phyloP scores from a whole-genome alignment of 148 eudicot genomes.

The Vaccinium darrowii region DNA sequence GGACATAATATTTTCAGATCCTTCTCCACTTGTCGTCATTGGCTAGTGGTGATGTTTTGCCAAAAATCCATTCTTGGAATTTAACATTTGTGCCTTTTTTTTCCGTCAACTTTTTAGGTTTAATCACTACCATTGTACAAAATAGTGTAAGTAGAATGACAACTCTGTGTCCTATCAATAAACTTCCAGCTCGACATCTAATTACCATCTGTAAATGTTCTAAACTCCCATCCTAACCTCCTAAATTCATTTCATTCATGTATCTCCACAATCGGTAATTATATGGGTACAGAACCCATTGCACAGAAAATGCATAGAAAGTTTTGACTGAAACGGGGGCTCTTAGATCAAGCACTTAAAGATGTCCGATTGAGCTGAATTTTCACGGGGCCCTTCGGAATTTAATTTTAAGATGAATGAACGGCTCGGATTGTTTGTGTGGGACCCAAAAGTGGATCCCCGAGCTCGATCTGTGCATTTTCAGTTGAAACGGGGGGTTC shows the following conservation, averaged over 20 bases:
- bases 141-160: neutral
- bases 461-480: no score
- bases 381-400: no score
- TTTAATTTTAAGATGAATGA: no score
- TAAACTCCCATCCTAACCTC: neutral
- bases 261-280: no score
- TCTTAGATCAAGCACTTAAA: no score
- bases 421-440: no score
- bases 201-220: slow-evolving; percentile 1
- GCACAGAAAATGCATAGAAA: no score
- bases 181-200: neutral
- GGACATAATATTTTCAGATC: neutral
- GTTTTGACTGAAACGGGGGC: no score
- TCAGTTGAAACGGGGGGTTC: no score
- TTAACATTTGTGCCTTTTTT: neutral
- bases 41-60: neutral
- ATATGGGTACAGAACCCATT: no score
- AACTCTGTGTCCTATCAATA: neutral
- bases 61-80: slow-evolving; percentile 6
- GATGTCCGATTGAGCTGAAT: no score
- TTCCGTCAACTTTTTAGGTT: neutral
- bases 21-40: neutral
- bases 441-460: no score
- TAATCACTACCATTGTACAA: neutral
- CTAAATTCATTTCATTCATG: neutral